These are phyloP conservation scores for Sarcomyxa edulis DNA, from an alignment of 768 basidiomycete species.

Conservation along the genomic window DNA sequence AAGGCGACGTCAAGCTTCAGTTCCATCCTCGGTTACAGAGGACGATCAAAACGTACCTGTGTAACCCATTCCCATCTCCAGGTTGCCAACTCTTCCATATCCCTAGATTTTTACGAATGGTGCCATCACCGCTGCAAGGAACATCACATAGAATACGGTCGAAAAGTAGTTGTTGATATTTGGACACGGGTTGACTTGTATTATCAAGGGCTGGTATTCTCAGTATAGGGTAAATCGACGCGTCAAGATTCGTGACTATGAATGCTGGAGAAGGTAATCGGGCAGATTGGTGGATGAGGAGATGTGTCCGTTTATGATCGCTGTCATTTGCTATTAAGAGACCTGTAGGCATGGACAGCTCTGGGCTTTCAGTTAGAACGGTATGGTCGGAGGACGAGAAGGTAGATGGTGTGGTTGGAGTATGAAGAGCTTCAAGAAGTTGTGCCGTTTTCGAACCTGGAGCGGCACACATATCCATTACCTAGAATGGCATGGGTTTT, in stretches of 20 bases:
- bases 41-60: constrained; percentile 47
- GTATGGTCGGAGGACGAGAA: constrained; percentile 80
- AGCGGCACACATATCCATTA: constrained; percentile 97
- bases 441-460: constrained; percentile 99
- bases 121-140: constrained; percentile 97
- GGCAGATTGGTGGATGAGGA: constrained; percentile 96
- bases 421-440: constrained; percentile 91
- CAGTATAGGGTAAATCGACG: constrained; percentile 76
- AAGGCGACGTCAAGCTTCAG: constrained; percentile 2
- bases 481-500: constrained; percentile 32
- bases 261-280: constrained; percentile 87
- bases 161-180: constrained; percentile 70
- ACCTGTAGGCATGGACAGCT: constrained; percentile 76
- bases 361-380: constrained; percentile 92
- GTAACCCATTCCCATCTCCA: constrained; percentile 87
- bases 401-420: constrained; percentile 55
- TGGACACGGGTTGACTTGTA: background rate
- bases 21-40: background rate
- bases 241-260: constrained; percentile 96
- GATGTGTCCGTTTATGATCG: constrained; percentile 89
- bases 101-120: constrained; percentile 87
- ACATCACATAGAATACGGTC: constrained; percentile 96
- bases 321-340: constrained; percentile 94
- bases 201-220: constrained; percentile 38
- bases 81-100: constrained; percentile 94